Percentiles rank a stretch among this genome's conserved stretches.
These are phyloP conservation scores for Excoecaria agallocha DNA, from an alignment of 345 rosid genomes.

Conservation along the genomic window DNA sequence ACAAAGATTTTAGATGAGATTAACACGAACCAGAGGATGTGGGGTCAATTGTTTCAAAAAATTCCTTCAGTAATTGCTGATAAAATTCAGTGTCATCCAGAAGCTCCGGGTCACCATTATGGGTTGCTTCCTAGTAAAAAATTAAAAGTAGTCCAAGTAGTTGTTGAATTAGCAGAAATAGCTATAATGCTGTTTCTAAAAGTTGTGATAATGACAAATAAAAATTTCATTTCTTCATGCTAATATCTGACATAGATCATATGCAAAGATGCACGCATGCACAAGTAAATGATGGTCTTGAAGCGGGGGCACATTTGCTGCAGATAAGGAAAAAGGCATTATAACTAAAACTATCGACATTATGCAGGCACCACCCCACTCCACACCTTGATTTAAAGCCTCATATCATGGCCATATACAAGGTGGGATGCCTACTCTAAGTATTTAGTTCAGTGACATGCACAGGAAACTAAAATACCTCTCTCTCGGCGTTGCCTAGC, in stretches of 20 bases:
- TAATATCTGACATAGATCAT: no score
- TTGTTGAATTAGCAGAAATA: neutral
- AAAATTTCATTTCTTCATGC: no score
- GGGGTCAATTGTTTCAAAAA: constrained; percentile 74
- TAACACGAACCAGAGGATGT: constrained; percentile 51
- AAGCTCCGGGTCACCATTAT: constrained; percentile 83
- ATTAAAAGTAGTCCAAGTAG: neutral
- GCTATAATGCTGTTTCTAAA: neutral
- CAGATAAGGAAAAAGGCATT: neutral
- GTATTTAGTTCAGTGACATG: neutral
- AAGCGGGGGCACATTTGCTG: no score
- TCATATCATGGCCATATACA: neutral
- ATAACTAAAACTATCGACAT: neutral
- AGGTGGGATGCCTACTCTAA: neutral
- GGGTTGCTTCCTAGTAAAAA: constrained; percentile 45
- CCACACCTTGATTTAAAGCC: neutral
- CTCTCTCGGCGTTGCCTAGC: constrained; percentile 29
- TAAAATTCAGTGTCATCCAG: constrained; percentile 84
- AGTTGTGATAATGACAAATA: neutral
- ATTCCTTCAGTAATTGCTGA: constrained; percentile 79
- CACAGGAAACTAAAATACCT: constrained; percentile 39
- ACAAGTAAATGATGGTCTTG: no score
- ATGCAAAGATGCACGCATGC: no score
- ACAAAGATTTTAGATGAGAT: neutral
- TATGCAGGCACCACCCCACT: neutral